Evolutionary conservation across 192 early-diverging fungal species (phyloP).

Genomic region (Backusella mclennaniae): DNA sequence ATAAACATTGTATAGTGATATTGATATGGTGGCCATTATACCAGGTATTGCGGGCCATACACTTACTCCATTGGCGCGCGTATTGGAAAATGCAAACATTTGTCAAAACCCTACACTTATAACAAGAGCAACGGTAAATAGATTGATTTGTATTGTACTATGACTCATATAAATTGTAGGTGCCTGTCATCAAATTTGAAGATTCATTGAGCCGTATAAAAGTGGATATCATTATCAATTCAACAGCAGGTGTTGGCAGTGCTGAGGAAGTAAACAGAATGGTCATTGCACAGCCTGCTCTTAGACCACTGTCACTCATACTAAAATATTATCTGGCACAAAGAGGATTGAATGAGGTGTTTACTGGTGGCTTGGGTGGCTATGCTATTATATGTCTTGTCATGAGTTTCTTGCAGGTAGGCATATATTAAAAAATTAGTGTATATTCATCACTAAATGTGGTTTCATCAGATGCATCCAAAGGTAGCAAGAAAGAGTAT

Average conservation of each 20-base stretch:
- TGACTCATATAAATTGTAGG: constrained; percentile 37
- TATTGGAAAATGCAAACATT: constrained; percentile 28
- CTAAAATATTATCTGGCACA: constrained; percentile 86
- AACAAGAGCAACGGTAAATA: constrained; percentile 8
- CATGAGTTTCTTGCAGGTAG: constrained; percentile 76
- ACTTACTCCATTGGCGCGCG: constrained; percentile 46
- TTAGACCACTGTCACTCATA: constrained; percentile 70
- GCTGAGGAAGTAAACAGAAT: constrained; percentile 58
- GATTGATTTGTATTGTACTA: too few relatives aligned
- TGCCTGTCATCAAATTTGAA: constrained; percentile 89
- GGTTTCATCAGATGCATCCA: constrained; percentile 68
- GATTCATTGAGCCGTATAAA: constrained; percentile 72
- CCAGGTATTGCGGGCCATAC: neutral
- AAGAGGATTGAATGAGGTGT: constrained; percentile 81
- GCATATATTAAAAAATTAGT: neutral
- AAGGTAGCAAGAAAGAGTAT: constrained; percentile 62
- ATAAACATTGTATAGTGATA: constrained; percentile 32
- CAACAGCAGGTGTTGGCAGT: constrained; percentile 59
- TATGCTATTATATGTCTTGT: constrained; percentile 80
- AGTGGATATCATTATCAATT: constrained; percentile 88
- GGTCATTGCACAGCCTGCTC: constrained; percentile 52
- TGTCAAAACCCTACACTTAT: constrained; percentile 1
- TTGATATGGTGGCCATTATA: constrained; percentile 40
- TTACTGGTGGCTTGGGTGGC: constrained; percentile 83
- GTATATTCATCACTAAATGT: neutral